Percentiles rank a stretch among this genome's conserved stretches.
phyloP scores from a whole-genome alignment of 2,329 filamentous ascomycete species.

The Tolypocladium capitatum region DNA sequence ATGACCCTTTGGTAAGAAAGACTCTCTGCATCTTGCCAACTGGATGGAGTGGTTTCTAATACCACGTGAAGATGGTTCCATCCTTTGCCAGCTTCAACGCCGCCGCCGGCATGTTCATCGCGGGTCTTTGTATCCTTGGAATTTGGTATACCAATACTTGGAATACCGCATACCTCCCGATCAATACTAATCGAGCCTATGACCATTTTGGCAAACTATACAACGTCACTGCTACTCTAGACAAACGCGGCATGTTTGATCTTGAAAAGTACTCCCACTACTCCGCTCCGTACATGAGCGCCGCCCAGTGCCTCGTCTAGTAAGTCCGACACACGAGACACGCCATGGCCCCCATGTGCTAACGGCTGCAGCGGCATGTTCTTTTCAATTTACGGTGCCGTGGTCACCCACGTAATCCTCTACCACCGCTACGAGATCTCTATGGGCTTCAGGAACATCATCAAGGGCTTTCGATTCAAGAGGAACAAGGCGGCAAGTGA shows the following conservation, averaged over 20 bases:
- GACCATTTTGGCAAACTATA: conserved; percentile 25
- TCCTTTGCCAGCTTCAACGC: conserved; percentile 23
- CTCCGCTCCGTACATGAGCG: conserved; percentile 27
- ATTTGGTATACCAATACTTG: conserved; percentile 21
- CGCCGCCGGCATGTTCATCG: conserved; percentile 16
- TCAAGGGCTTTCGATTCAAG: conserved; percentile 12
- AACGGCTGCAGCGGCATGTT: conserved; percentile 16
- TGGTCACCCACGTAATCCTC: conserved; percentile 24
- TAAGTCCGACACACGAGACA: not conserved
- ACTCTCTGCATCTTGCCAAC: not conserved
- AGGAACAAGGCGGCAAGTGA: conserved; percentile 6
- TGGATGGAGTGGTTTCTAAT: not conserved
- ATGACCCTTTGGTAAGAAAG: conserved; percentile 18
- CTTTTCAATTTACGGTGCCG: conserved; percentile 27
- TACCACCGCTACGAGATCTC: conserved; percentile 26
- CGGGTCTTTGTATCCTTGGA: conserved; percentile 14
- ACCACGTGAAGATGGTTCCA: conserved; percentile 13
- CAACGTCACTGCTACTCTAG: conserved; percentile 21
- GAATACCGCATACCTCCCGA: conserved; percentile 23
- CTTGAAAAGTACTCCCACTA: conserved; percentile 24
- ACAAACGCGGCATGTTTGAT: conserved; percentile 22
- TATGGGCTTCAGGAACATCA: conserved; percentile 20
- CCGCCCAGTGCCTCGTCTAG: conserved; percentile 20
- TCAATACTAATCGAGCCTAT: conserved; percentile 25
- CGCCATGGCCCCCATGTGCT: not conserved